These are phyloP conservation scores for Protoeuglena noctilucae DNA, from an alignment of 139 green algal genomes.

Conservation along the genomic window DNA sequence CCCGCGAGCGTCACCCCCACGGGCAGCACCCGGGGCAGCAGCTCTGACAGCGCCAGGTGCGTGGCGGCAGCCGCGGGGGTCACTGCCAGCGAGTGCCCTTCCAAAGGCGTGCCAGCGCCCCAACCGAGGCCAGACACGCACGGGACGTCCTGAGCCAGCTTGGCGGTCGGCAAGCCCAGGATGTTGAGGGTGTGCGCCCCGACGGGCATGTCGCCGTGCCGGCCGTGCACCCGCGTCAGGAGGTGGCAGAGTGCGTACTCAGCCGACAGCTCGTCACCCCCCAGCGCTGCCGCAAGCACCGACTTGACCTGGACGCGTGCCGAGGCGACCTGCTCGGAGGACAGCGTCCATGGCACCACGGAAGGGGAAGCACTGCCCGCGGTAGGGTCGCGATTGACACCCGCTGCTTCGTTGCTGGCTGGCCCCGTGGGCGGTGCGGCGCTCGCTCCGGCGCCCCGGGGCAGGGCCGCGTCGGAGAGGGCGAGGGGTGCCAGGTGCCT, in stretches of 20 bases:
- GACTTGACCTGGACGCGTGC: no score
- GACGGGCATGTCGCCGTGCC: slow-evolving; percentile 11
- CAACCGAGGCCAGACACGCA: background rate
- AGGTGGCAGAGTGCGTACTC: slow-evolving; percentile 54
- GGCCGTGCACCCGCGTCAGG: slow-evolving; percentile 8
- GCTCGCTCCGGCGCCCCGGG: no score
- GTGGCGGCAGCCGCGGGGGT: no score
- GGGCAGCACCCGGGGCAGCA: background rate
- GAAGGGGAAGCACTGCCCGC: no score
- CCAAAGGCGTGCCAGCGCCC: no score
- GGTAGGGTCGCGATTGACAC: no score
- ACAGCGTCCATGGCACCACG: no score
- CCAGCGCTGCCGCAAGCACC: slow-evolving; percentile 29
- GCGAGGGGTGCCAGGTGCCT: no score
- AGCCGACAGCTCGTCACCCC: slow-evolving; percentile 46
- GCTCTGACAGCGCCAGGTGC: background rate
- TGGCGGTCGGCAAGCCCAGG: background rate
- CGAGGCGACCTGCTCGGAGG: no score
- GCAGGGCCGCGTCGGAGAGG: no score
- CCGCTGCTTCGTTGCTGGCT: no score
- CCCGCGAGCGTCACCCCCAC: slow-evolving; percentile 3
- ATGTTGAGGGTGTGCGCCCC: slow-evolving; percentile 9
- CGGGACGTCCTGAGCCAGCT: background rate
- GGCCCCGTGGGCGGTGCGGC: no score
- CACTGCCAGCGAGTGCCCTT: background rate